Evolutionary conservation across 2,329 filamentous ascomycete genomes (phyloP), one percentile per base, ranked within the genome.

Genomic region (Gyromitra esculenta): DNA sequence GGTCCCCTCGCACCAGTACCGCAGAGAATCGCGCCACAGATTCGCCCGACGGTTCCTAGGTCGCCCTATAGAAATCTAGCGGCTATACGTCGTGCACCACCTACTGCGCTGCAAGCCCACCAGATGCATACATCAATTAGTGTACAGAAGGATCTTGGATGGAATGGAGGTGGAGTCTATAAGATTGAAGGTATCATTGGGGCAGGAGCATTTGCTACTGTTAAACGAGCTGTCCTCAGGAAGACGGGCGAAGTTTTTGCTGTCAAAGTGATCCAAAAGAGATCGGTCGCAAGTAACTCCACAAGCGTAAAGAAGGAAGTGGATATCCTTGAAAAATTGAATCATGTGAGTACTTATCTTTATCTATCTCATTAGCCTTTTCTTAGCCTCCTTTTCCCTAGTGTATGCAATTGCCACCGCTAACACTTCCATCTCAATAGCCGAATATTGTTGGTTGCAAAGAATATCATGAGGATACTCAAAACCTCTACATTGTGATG

Each of bases 401-500:
- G 6, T 57, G 31, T 6, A 15, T 8, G 31, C 43, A 35, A 31
- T 39, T 72, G 11, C 25, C 37, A n/a, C 21, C 45, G 67, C 73
- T 52, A 57, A 43, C 73, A 59, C 68, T 43, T 62, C 11, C 11
- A 62, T 37, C 54, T 15, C 31, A 59, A 13, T 41, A 93, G 91
- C 88, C 90, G 1, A 95, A 98, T 81, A 94, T 99, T 80, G 95
- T 99, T 54, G 89, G 92, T 79, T 99, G 96, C 82, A 89, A 96
- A 71, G 94, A 97, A 81, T 92, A 96, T 81, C 88, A 96, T 79
- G 94, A 97, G 79, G 91, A 92, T 85, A 89, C 90, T 57, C 87
- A 92, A 50, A 87, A 94, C 82, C 87, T 97, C 3, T 94, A 97
- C 82, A 97, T 99, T 83, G 95, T 98, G 82, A 99, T 99, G 96